Percentiles rank a stretch among this genome's conserved stretches.
Conservation (phyloP, 441 rosid genomes). For the Manihot esculenta region DNA sequence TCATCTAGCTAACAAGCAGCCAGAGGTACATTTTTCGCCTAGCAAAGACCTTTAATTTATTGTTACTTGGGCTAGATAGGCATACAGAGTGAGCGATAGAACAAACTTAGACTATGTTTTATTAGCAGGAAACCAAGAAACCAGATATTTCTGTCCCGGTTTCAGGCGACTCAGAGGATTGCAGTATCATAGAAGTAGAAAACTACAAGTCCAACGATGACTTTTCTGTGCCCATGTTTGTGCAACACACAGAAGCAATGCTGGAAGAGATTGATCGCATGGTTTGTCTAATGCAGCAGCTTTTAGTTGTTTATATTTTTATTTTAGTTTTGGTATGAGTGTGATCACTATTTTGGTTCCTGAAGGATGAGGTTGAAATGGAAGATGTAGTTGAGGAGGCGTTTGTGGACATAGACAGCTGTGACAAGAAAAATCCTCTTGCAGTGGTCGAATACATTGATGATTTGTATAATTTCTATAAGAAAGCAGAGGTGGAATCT, state of each 20-base stretch:
- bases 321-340: background rate
- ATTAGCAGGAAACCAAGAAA: constrained; percentile 49
- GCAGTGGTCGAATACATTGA: constrained; percentile 82
- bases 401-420: constrained; percentile 64
- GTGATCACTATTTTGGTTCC: background rate
- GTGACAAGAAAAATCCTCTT: constrained; percentile 63
- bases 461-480: constrained; percentile 59
- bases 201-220: constrained; percentile 32
- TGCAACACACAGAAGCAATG: constrained; percentile 87
- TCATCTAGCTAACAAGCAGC: constrained; percentile 65
- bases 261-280: constrained; percentile 77
- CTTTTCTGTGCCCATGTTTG: constrained; percentile 62
- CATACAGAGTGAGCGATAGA: background rate
- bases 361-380: constrained; percentile 90
- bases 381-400: constrained; percentile 67
- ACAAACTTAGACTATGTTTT: constrained; percentile 9
- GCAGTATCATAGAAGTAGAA: constrained; percentile 46
- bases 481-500: constrained; percentile 47
- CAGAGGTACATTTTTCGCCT: constrained; percentile 39
- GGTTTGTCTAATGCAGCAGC: constrained; percentile 40
- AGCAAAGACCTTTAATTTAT: background rate
- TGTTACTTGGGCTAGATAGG: background rate
- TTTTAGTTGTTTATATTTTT: background rate
- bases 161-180: constrained; percentile 42
- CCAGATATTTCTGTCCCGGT: constrained; percentile 21